phyloP scores from a whole-genome alignment of 176 grass and related monocot genomes.

The Triticum dicoccoides region DNA sequence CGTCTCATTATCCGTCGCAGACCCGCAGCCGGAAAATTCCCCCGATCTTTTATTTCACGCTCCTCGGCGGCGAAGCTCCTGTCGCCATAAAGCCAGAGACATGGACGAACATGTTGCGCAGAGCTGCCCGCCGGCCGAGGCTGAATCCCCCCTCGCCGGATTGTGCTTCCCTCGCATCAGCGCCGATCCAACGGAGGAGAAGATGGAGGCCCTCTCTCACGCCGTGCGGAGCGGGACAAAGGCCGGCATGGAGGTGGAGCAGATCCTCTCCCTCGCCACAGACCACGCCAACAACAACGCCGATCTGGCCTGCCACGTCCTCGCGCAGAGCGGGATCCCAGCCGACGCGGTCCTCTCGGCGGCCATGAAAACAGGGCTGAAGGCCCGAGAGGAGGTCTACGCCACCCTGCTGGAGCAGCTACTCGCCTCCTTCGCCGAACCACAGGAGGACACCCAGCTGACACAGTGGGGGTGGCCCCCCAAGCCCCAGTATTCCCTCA shows the following conservation, averaged over 20 bases:
- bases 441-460: background rate
- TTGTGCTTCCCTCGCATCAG: too few species aligned
- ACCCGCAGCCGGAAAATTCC: too few species aligned
- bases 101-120: too few species aligned
- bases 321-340: background rate
- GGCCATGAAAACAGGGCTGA: background rate
- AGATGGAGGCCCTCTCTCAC: background rate
- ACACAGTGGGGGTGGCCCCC: background rate
- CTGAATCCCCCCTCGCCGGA: too few species aligned
- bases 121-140: too few species aligned
- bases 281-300: too few species aligned
- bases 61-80: too few species aligned
- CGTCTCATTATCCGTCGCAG: too few species aligned
- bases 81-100: too few species aligned
- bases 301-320: too few species aligned
- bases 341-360: background rate
- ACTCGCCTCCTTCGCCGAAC: background rate
- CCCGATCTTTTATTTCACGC: too few species aligned
- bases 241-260: background rate
- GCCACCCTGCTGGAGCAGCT: background rate
- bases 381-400: background rate
- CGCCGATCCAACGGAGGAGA: background rate
- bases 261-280: background rate
- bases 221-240: background rate
- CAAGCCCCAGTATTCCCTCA: too few species aligned